A percentile compares a stretch with the other conserved stretches of the same genome.
phyloP scores from a whole-genome alignment of 2,329 filamentous ascomycete species.

The Magnaporthiopsis rhizophila region DNA sequence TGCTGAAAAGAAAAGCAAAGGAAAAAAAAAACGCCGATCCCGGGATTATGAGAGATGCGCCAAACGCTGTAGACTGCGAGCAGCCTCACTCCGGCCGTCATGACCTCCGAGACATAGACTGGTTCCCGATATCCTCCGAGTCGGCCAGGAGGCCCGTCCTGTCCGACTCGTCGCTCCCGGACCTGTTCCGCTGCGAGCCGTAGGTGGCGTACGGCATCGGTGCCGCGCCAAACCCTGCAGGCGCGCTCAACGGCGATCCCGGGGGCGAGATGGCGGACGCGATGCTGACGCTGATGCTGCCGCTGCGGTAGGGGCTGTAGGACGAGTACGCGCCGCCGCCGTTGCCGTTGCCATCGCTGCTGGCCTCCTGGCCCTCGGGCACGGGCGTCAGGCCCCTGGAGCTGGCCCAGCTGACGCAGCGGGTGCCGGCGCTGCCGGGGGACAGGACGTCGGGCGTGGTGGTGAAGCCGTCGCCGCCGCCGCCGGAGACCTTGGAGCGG shows the following conservation, averaged over 20 bases:
- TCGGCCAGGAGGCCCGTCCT: neutral
- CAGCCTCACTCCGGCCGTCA: neutral
- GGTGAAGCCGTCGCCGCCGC: neutral
- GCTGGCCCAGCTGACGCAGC: constrained; percentile 1
- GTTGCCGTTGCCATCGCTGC: too few species aligned
- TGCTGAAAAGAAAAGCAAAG: too few species aligned
- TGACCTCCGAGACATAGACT: neutral
- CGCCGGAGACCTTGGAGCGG: neutral
- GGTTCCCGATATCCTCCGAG: neutral
- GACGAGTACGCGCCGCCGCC: neutral
- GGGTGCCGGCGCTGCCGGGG: too few species aligned
- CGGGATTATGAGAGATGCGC: neutral
- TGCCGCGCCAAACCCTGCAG: too few species aligned
- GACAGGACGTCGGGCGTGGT: neutral
- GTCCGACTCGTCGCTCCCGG: neutral
- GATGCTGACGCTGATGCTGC: neutral
- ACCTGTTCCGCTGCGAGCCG: neutral
- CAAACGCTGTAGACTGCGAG: neutral
- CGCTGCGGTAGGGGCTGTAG: neutral
- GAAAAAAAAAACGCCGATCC: too few species aligned
- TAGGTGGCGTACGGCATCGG: neutral
- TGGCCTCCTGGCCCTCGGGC: constrained; percentile 1
- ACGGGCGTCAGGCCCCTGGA: neutral
- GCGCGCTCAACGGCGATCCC: neutral
- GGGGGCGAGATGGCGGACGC: too few species aligned